phyloP scores from a whole-genome alignment of 2,329 filamentous ascomycete genomes.

The Knufia petricola region DNA sequence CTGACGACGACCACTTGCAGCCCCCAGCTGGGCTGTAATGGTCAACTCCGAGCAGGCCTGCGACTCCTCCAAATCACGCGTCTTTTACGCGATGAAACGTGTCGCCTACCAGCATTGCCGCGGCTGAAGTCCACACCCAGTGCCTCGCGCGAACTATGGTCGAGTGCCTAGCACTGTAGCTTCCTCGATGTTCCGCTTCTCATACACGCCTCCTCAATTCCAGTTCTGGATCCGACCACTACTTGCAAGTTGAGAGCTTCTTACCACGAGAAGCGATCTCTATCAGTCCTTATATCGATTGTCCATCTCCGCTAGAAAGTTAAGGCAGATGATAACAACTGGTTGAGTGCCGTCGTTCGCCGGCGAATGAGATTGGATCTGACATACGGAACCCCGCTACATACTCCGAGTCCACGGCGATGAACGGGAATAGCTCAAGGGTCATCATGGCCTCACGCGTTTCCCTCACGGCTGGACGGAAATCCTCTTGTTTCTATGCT shows the following conservation, averaged over 20 bases:
- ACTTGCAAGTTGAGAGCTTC: not conserved
- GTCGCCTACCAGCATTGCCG: not conserved
- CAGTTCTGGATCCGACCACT: not conserved
- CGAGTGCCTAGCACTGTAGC: not conserved
- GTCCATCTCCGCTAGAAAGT: not conserved
- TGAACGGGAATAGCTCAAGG: conserved; percentile 7
- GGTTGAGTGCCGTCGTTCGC: not conserved
- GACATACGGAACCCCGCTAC: conserved; percentile 4
- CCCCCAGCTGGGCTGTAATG: not conserved
- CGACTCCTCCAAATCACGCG: not conserved
- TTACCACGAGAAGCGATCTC: not conserved
- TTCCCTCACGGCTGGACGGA: not conserved
- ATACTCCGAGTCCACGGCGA: conserved; percentile 2
- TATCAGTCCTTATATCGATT: not conserved
- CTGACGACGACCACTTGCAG: not conserved
- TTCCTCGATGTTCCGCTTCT: not conserved
- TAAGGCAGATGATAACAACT: conserved; percentile 8
- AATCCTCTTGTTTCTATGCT: not conserved
- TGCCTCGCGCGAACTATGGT: not conserved
- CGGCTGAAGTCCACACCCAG: not conserved
- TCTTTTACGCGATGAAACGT: not conserved
- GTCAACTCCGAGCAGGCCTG: not conserved
- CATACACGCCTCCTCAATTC: not conserved
- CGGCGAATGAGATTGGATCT: conserved; percentile 9
- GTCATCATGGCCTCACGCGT: conserved; percentile 9